Evolutionary conservation across 2,329 filamentous ascomycete species (phyloP).

Genomic region (Fusarium sp.): DNA sequence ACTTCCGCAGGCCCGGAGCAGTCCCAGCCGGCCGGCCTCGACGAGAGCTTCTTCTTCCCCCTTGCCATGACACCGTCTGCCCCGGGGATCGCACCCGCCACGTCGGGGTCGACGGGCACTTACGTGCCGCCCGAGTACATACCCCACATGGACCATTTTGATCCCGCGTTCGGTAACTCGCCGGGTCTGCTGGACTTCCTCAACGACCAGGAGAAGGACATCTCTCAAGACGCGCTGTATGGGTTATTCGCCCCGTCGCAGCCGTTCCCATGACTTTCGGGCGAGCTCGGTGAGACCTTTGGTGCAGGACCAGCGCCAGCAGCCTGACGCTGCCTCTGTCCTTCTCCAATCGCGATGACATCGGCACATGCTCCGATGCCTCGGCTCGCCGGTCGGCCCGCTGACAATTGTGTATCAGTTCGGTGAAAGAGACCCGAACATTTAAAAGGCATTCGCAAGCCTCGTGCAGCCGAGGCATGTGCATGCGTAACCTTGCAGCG

Average conservation of each 20-base stretch:
- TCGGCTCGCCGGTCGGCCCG: conserved; percentile 10
- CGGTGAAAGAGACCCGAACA: not conserved
- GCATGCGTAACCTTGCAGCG: not conserved
- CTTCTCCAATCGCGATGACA: not conserved
- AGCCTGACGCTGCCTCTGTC: conserved; percentile 10
- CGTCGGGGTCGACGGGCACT: conserved; percentile 31
- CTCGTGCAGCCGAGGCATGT: conserved; percentile 15
- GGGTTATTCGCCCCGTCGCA: conserved; percentile 51
- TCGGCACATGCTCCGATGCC: not conserved
- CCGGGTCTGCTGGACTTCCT: conserved; percentile 49
- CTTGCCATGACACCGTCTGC: conserved; percentile 46
- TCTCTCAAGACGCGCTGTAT: conserved; percentile 52
- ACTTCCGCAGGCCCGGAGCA: conserved; percentile 37
- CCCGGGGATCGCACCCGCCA: conserved; percentile 20
- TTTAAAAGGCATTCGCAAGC: not conserved
- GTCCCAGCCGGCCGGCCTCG: conserved; percentile 45
- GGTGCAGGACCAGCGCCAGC: conserved; percentile 30
- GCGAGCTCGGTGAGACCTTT: conserved; percentile 41
- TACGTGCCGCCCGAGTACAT: conserved; percentile 45
- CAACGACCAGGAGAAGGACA: conserved; percentile 52
- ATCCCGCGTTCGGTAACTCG: conserved; percentile 45
- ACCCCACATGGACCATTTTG: conserved; percentile 45
- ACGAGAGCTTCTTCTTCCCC: conserved; percentile 52
- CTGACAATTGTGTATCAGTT: not conserved
- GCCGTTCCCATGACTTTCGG: conserved; percentile 48